Evolutionary conservation across 169 alveolate genomes (phyloP).

Genomic region (Cryptosporidium meleagridis): DNA sequence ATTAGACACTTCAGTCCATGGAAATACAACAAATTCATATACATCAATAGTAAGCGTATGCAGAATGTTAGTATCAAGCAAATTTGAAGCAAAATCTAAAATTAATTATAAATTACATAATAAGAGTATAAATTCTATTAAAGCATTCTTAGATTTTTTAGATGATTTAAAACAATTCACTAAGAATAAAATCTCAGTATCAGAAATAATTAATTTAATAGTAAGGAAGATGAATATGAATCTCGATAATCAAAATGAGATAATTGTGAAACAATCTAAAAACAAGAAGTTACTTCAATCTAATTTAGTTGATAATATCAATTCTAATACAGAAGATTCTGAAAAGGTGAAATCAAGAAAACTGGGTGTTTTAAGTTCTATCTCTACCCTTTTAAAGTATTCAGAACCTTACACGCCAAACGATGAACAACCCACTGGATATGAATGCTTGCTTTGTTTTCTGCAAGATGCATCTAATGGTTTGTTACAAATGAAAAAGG

Average conservation of each 20-base stretch:
- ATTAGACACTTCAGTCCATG: not conserved
- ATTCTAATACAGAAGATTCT: constrained; percentile 38
- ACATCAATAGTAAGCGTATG: constrained; percentile 27
- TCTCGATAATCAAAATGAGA: constrained; percentile 1
- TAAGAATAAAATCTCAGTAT: constrained; percentile 13
- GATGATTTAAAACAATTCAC: constrained; percentile 29
- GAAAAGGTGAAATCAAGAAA: constrained; percentile 10
- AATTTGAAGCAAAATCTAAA: not conserved
- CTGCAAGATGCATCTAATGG: constrained; percentile 77
- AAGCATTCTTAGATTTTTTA: not conserved
- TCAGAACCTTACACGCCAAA: constrained; percentile 77
- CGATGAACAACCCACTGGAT: constrained; percentile 76
- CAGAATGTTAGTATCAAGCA: not conserved
- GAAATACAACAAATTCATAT: not conserved
- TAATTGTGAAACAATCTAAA: constrained; percentile 1
- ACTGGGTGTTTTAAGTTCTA: not conserved
- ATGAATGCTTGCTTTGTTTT: constrained; percentile 76
- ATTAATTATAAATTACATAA: not conserved
- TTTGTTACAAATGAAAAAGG: constrained; percentile 74
- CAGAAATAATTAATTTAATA: constrained; percentile 20
- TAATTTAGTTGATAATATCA: constrained; percentile 3
- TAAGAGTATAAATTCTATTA: not conserved
- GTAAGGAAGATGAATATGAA: not conserved
- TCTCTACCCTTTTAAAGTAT: constrained; percentile 61
- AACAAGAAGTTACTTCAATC: not conserved